These are phyloP conservation scores for Phytophthora nicotianae DNA, from an alignment of 352 stramenopile species.

Conservation along the genomic window DNA sequence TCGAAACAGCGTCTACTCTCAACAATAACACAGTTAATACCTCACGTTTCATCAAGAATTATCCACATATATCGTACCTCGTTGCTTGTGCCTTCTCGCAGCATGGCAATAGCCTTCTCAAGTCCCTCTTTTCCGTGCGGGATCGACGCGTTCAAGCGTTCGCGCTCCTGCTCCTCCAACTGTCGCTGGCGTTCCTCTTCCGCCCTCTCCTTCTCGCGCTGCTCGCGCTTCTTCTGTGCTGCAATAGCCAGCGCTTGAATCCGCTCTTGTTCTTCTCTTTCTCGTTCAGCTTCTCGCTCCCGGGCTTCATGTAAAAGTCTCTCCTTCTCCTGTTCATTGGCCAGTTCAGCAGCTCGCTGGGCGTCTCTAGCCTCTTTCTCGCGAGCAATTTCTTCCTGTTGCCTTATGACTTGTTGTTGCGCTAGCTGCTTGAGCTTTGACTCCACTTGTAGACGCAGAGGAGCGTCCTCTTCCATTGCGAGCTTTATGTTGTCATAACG, in stretches of 20 bases:
- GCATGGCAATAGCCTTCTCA: constrained; percentile 41
- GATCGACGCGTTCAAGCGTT: constrained; percentile 40
- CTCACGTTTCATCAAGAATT: background rate
- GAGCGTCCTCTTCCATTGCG: constrained; percentile 29
- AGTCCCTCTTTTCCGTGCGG: constrained; percentile 50
- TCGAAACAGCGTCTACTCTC: constrained; percentile 33
- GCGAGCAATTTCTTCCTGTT: constrained; percentile 10
- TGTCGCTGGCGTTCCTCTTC: constrained; percentile 41
- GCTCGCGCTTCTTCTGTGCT: constrained; percentile 63
- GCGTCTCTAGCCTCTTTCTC: constrained; percentile 19
- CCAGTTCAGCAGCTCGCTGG: constrained; percentile 21
- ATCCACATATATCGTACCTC: constrained; percentile 23
- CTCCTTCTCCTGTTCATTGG: constrained; percentile 27
- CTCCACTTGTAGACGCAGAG: constrained; percentile 34
- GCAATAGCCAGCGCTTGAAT: constrained; percentile 53
- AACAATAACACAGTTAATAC: constrained; percentile 4
- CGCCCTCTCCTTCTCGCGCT: constrained; percentile 36
- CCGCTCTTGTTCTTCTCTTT: constrained; percentile 30
- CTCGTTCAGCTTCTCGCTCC: constrained; percentile 20
- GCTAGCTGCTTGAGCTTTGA: constrained; percentile 23
- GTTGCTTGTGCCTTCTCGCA: constrained; percentile 45
- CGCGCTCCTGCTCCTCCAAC: constrained; percentile 41
- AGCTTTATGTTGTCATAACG: constrained; percentile 53
- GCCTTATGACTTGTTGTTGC: constrained; percentile 11
- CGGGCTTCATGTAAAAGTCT: constrained; percentile 20